phyloP scores from a whole-genome alignment of 495 filamentous ascomycete genomes.

The Neurospora sp. region DNA sequence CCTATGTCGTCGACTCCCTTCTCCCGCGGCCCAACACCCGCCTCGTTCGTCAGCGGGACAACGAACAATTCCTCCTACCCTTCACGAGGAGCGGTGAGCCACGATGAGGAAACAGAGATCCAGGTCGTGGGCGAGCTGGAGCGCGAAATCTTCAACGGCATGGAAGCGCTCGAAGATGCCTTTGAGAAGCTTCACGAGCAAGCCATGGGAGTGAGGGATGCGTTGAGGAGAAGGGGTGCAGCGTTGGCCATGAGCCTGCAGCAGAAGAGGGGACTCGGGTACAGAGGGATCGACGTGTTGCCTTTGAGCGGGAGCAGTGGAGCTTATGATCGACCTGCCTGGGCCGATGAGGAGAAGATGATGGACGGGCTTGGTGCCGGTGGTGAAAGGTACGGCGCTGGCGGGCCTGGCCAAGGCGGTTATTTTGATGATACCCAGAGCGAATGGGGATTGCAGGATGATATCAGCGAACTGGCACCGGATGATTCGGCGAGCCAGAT shows the following conservation, averaged over 20 bases:
- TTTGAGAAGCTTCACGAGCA: slow-evolving; percentile 85
- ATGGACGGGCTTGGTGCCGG: slow-evolving; percentile 32
- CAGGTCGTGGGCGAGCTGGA: slow-evolving; percentile 82
- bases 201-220: slow-evolving; percentile 70
- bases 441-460: slow-evolving; percentile 52
- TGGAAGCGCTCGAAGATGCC: slow-evolving; percentile 91
- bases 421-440: slow-evolving; percentile 39
- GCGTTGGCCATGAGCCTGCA: slow-evolving; percentile 72
- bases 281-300: slow-evolving; percentile 32
- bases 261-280: slow-evolving; percentile 44
- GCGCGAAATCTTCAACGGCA: slow-evolving; percentile 81
- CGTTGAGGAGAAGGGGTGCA: slow-evolving; percentile 68
- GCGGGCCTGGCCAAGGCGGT: slow-evolving; percentile 45
- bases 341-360: slow-evolving; percentile 37
- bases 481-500: slow-evolving; percentile 82
- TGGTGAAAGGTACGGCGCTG: slow-evolving; percentile 22
- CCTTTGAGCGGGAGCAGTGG: slow-evolving; percentile 28
- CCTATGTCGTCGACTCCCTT: slow-evolving; percentile 1
- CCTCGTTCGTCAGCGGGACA: slow-evolving; percentile 36
- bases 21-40: slow-evolving; percentile 36
- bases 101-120: slow-evolving; percentile 94
- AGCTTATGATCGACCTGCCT: slow-evolving; percentile 32
- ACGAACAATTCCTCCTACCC: slow-evolving; percentile 29
- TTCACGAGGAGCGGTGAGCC: slow-evolving; percentile 48
- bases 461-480: slow-evolving; percentile 63